phyloP scores from a whole-genome alignment of 228 moss, liverwort and hornwort species.

The Sphagnum magellanicum region DNA sequence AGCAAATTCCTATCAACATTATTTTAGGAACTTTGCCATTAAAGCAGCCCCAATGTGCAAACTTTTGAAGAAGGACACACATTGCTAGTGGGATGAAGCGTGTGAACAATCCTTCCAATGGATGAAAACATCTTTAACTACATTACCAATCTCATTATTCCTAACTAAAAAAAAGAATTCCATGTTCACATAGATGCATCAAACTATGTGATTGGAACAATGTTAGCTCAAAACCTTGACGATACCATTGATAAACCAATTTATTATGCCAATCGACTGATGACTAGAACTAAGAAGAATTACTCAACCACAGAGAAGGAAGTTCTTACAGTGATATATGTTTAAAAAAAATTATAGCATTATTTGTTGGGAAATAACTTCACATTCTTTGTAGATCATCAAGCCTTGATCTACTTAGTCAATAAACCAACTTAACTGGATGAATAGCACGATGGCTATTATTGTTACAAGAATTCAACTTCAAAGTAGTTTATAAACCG shows the following conservation, averaged over 20 bases:
- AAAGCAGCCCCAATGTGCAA: background rate
- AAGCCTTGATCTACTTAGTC: background rate
- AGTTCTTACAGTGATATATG: background rate
- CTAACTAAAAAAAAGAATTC: background rate
- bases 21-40: background rate
- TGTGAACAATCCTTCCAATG: background rate
- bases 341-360: conserved; percentile 3
- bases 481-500: no score
- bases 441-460: no score
- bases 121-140: background rate
- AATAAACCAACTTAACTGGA: conserved; percentile 1
- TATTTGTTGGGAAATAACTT: conserved; percentile 4
- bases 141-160: background rate
- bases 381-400: conserved; percentile 2
- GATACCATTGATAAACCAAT: background rate
- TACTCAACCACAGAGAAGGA: background rate
- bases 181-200: conserved; percentile 6
- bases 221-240: background rate
- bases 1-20: background rate
- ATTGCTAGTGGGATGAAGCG: no score
- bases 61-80: background rate
- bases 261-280: background rate
- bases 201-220: background rate
- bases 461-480: no score
- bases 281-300: background rate